phyloP scores from a whole-genome alignment of 2,329 filamentous ascomycete genomes.

The Exophiala dermatitidis region DNA sequence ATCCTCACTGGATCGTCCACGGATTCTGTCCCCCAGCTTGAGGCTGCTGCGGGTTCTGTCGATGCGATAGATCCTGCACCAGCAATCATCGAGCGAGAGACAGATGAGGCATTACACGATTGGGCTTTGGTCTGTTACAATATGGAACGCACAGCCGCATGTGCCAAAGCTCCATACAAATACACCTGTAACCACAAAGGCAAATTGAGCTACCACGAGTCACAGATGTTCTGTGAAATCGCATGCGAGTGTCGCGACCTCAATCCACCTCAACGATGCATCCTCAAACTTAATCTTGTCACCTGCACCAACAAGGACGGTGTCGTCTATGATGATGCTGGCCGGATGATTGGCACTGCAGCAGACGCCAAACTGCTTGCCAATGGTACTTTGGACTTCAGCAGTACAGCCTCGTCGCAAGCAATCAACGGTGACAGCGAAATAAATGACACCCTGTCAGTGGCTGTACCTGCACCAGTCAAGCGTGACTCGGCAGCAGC shows the following conservation, averaged over 20 bases:
- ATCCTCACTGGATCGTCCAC: too few species aligned
- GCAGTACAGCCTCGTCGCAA: too few species aligned
- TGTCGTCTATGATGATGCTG: background rate
- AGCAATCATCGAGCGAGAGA: too few species aligned
- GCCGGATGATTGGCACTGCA: background rate
- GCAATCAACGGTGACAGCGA: background rate
- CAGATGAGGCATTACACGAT: too few species aligned
- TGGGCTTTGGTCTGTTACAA: too few species aligned
- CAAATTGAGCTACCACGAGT: too few species aligned
- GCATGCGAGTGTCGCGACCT: background rate
- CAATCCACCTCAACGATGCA: background rate
- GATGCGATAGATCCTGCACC: too few species aligned
- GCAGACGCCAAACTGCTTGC: background rate
- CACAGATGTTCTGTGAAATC: background rate
- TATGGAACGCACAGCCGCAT: too few species aligned
- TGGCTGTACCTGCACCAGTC: background rate
- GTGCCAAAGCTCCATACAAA: too few species aligned
- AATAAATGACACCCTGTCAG: background rate
- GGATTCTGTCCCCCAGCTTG: too few species aligned
- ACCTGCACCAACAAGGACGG: background rate
- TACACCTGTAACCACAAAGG: too few species aligned
- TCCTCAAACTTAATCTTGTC: background rate
- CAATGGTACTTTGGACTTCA: slow-evolving; percentile 1
- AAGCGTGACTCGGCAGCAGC: background rate
- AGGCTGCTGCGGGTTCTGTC: too few species aligned